Evolutionary conservation across 306 rosid species (phyloP).

Genomic region (Cucumis sativus): Cucumber_9930_V3 NC_026659.2:30290001-30290500

Average conservation of each 20-base stretch:
- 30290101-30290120: background rate
- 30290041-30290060: background rate
- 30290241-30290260: background rate
- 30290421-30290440: background rate
- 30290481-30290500: background rate
- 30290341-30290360: background rate
- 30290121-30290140: background rate
- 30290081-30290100: too few species aligned
- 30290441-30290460: background rate
- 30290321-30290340: background rate
- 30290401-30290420: background rate
- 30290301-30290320: background rate
- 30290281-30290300: background rate
- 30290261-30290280: background rate
- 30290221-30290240: constrained; percentile 5
- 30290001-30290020: background rate
- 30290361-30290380: background rate
- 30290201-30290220: background rate
- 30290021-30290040: background rate
- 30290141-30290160: background rate
- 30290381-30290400: background rate
- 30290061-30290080: background rate
- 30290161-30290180: background rate
- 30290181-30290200: background rate
- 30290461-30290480: background rate